These are phyloP conservation scores for Pseudisothecium myosuroides DNA, from an alignment of 225 moss, liverwort and hornwort genomes.

Conservation along the genomic window DNA sequence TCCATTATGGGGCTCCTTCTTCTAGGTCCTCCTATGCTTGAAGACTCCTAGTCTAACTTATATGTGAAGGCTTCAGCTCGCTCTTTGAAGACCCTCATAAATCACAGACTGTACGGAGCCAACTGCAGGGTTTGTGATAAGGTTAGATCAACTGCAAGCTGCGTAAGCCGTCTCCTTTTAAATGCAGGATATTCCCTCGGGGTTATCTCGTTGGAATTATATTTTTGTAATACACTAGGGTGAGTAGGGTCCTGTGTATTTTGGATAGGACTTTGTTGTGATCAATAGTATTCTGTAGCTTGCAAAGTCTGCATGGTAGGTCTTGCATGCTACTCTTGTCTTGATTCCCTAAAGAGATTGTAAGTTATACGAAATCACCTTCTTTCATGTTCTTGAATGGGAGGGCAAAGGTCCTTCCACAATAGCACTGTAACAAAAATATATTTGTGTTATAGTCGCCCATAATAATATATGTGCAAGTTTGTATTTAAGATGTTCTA, in stretches of 20 bases:
- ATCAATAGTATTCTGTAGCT: no score
- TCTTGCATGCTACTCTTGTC: neutral
- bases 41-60: neutral
- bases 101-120: neutral
- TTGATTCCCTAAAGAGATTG: neutral
- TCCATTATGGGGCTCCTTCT: neutral
- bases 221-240: neutral
- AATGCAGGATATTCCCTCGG: neutral
- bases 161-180: neutral
- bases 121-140: neutral
- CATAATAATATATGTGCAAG: neutral
- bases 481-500: neutral
- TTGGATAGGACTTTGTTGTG: neutral
- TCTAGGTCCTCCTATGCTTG: neutral
- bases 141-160: neutral
- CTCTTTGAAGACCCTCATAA: neutral
- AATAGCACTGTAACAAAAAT: neutral
- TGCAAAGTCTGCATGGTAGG: neutral
- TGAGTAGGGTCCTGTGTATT: neutral
- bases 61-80: neutral
- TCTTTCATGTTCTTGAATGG: neutral
- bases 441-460: fast-evolving
- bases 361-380: neutral
- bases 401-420: neutral
- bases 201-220: neutral